Percentiles rank a stretch among this genome's conserved stretches.
These are phyloP conservation scores for Gossypium longicalyx DNA, from an alignment of 345 rosid genomes.

Conservation along the genomic window DNA sequence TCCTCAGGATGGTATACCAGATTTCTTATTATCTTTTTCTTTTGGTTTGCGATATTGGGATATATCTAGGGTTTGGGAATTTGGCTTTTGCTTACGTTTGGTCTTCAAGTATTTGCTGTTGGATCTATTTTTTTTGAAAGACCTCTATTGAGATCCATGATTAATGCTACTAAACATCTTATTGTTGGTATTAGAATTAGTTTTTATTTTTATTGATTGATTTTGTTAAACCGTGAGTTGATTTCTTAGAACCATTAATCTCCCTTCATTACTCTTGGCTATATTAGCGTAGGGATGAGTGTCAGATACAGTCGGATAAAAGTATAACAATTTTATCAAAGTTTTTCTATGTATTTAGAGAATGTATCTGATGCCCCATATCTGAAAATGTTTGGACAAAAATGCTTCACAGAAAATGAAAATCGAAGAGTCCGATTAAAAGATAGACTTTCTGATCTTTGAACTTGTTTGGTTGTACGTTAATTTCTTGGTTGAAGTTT, in stretches of 20 bases:
- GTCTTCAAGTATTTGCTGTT: not conserved
- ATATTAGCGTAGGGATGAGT: not conserved
- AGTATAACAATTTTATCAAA: no score
- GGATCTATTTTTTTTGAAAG: not conserved
- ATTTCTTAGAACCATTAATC: not conserved
- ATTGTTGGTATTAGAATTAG: no score
- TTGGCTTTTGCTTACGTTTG: not conserved
- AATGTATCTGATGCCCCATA: not conserved
- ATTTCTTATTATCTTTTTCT: not conserved
- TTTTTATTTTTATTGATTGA: not conserved
- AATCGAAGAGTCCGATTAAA: not conserved
- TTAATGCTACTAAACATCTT: not conserved
- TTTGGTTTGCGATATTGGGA: not conserved
- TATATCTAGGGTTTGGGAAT: not conserved
- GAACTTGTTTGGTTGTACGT: not conserved
- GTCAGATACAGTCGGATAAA: not conserved
- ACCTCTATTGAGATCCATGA: not conserved
- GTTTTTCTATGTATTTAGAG: no score
- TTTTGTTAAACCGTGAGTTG: not conserved
- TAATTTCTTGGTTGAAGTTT: not conserved
- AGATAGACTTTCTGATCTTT: not conserved
- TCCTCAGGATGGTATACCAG: conserved; percentile 48
- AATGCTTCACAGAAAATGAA: not conserved
- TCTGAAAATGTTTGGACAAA: not conserved
- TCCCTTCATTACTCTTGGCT: not conserved